Evolutionary conservation across 2,329 filamentous ascomycete genomes (phyloP).

Genomic region (Geosmithia putterillii): DNA sequence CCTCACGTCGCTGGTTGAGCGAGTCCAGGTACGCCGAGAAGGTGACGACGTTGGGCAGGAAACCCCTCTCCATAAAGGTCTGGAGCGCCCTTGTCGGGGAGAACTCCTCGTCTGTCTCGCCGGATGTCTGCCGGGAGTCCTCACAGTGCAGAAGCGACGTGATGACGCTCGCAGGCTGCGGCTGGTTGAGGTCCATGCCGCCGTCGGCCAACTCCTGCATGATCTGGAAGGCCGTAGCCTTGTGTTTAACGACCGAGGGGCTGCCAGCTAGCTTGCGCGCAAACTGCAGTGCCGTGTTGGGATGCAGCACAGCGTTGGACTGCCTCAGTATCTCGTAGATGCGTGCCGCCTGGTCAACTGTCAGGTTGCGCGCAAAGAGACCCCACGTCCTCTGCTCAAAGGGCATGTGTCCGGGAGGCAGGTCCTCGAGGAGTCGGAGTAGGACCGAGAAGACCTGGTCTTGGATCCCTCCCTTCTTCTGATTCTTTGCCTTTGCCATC

Average conservation of each 20-base stretch:
- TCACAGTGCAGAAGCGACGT: constrained; percentile 36
- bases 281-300: constrained; percentile 33
- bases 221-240: constrained; percentile 30
- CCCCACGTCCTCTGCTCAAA: constrained; percentile 26
- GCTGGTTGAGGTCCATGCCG: constrained; percentile 31
- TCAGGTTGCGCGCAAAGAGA: constrained; percentile 14
- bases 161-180: constrained; percentile 39
- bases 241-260: constrained; percentile 27
- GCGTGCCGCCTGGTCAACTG: constrained; percentile 15
- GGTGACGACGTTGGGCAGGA: constrained; percentile 48
- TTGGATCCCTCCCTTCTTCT: neutral
- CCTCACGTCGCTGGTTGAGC: constrained; percentile 31
- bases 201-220: constrained; percentile 19
- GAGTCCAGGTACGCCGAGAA: constrained; percentile 61
- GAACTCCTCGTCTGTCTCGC: constrained; percentile 7
- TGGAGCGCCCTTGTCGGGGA: constrained; percentile 17
- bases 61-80: constrained; percentile 43
- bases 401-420: constrained; percentile 15
- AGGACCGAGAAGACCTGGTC: neutral
- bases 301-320: constrained; percentile 18
- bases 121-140: neutral
- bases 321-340: constrained; percentile 22
- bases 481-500: constrained; percentile 5
- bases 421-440: constrained; percentile 5
- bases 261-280: constrained; percentile 30